A percentile compares a stretch with the other conserved stretches of the same genome.
phyloP scores from a whole-genome alignment of 805 yeast species.

The Wickerhamiella bombiphila region DNA sequence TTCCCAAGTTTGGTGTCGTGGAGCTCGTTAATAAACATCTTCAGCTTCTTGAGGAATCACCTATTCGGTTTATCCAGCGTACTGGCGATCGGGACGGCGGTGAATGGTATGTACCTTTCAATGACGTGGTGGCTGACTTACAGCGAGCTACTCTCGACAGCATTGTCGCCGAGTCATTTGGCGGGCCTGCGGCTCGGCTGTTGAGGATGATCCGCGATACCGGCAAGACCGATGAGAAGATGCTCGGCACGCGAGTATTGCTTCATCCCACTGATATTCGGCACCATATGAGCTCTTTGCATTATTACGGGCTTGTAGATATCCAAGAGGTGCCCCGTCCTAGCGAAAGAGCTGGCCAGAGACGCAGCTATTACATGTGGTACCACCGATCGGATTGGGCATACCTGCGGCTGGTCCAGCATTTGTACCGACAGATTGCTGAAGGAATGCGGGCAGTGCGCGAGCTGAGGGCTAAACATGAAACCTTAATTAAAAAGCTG shows the following conservation, averaged over 20 bases:
- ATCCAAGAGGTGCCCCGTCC: constrained; percentile 90
- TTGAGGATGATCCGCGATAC: constrained; percentile 60
- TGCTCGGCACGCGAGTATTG: constrained; percentile 57
- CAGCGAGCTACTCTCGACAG: constrained; percentile 23
- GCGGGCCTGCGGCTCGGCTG: constrained; percentile 49
- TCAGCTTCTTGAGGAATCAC: constrained; percentile 41
- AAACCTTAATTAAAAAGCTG: constrained; percentile 59
- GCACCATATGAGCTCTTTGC: constrained; percentile 49
- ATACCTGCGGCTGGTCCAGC: constrained; percentile 33
- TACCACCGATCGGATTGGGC: constrained; percentile 46
- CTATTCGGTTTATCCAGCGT: constrained; percentile 45
- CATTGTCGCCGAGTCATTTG: constrained; percentile 23
- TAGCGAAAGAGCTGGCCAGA: constrained; percentile 53
- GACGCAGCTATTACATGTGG: constrained; percentile 68
- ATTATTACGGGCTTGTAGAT: constrained; percentile 60
- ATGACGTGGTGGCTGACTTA: constrained; percentile 18
- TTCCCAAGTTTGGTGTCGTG: constrained; percentile 12
- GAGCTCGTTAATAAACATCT: constrained; percentile 45
- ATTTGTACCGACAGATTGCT: constrained; percentile 36
- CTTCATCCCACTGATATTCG: constrained; percentile 68
- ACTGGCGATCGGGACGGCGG: constrained; percentile 38
- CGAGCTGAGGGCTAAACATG: constrained; percentile 39
- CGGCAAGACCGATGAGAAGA: constrained; percentile 71
- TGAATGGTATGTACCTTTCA: constrained; percentile 30
- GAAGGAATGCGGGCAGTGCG: constrained; percentile 24